Base-by-base conservation (phyloP, 306 rosid genomes). In the Prinsepia uniflora region DNA sequence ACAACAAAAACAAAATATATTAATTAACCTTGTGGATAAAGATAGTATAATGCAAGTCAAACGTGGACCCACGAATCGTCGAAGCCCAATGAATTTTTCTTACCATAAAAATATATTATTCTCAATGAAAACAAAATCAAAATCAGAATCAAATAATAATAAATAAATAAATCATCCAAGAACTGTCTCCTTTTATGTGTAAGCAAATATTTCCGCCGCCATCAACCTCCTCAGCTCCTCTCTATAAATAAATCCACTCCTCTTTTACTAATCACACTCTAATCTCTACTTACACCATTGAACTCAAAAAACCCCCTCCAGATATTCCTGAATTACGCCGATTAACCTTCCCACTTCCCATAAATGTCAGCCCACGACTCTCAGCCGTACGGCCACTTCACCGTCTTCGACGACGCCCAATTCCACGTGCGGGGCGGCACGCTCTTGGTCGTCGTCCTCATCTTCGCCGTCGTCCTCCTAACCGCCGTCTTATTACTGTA, bases 361-460 rank as follows among this genome's bases (percentile, higher is more conserved):
- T 22, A 10, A 55, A 56, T 56, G 61, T 20, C 42, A 14, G 3
- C 73, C 58, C 10, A 0, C 0, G 64, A 69, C 9, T 19, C 63
- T 8, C 63, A 60, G 30, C 52, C 52, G 2, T 52, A 77, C 34
- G 82, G 88, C 96, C 97, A 84, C 84, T 87, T 80, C 85, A 72
- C 84, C 0, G 92, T 85, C 61, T 43, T 88, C 13, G 96, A 86
- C 67, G 89, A 90, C 75, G 75, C 55, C 0, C 73, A 78, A 64
- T 91, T 89, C 57, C 79, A 83, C 61, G 80, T 90, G 81, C 85
- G 81, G 11, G 96, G 97, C 45, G 84, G 80, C 1, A 87, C 96
- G 3, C 74, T 94, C 44, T 90, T 88, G 87, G 79, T 87, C 81
- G 24, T 86, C 64, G 79, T 89, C 60, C 78, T 86, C 2, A 61